These are phyloP conservation scores for Prototheca wickerhamii DNA, from an alignment of 163 green algal genomes.

Conservation along the genomic window DNA sequence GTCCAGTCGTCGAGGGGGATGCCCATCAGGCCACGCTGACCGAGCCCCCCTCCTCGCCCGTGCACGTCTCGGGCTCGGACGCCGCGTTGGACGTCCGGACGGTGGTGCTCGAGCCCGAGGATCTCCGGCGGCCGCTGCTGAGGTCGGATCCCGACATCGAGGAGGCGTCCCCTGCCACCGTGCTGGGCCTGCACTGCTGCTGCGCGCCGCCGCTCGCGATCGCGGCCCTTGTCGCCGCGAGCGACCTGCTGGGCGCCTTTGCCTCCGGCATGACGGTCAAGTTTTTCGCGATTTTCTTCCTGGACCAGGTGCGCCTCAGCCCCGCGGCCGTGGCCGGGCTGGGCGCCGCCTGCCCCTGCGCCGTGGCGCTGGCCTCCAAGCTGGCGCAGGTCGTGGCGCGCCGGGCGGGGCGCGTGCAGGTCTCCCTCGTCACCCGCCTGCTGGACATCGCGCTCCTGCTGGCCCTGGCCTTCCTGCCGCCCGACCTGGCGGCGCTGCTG, in stretches of 20 bases:
- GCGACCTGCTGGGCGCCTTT: constrained; percentile 31
- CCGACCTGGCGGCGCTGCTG: constrained; percentile 3
- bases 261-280: constrained; percentile 52
- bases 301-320: constrained; percentile 17
- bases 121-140: no score
- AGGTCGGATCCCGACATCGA: no score
- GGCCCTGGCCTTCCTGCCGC: constrained; percentile 31
- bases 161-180: no score
- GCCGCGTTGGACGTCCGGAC: no score
- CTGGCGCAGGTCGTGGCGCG: constrained; percentile 13
- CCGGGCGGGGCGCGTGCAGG: constrained; percentile 24
- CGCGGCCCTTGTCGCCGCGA: constrained; percentile 18
- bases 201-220: constrained; percentile 8
- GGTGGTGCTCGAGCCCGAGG: no score
- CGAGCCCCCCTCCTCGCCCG: no score
- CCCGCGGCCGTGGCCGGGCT: constrained; percentile 25
- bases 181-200: no score
- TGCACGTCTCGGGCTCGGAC: no score
- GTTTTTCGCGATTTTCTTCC: constrained; percentile 50
- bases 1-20: no score
- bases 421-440: constrained; percentile 16
- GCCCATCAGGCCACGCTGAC: no score
- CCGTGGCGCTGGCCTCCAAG: constrained; percentile 8
- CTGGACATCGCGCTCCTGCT: constrained; percentile 35
- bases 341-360: constrained; percentile 12